phyloP scores from a whole-genome alignment of 441 rosid genomes.

The Eugenia klotzschiana region DNA sequence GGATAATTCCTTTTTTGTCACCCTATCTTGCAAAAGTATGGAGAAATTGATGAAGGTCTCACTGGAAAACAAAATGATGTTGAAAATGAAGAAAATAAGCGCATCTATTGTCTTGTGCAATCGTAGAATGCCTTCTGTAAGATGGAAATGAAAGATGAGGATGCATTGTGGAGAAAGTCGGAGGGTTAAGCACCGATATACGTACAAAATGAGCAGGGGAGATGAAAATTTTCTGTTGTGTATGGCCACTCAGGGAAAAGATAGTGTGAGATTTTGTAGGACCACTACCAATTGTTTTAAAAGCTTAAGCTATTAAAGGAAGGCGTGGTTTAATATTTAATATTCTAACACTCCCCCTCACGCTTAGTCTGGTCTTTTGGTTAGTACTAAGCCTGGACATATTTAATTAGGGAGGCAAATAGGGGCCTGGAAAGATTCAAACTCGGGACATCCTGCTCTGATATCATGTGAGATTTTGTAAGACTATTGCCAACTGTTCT shows the following conservation, averaged over 20 bases:
- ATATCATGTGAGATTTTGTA: no score
- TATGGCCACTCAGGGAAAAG: not conserved
- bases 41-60: not conserved
- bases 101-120: not conserved
- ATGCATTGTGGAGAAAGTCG: not conserved
- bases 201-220: not conserved
- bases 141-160: not conserved
- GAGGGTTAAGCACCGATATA: not conserved
- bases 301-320: no score
- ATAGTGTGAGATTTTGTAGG: no score
- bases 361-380: no score
- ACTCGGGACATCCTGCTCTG: no score
- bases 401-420: no score
- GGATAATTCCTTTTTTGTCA: not conserved
- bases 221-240: not conserved
- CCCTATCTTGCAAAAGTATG: not conserved
- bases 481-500: no score
- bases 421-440: no score
- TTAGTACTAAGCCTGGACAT: no score
- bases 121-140: not conserved
- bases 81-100: not conserved
- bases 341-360: no score
- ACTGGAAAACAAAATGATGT: not conserved
- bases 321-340: no score
- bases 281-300: no score